Base-by-base conservation (phyloP, 2,329 filamentous ascomycete species). In the Oidium heveae region DNA sequence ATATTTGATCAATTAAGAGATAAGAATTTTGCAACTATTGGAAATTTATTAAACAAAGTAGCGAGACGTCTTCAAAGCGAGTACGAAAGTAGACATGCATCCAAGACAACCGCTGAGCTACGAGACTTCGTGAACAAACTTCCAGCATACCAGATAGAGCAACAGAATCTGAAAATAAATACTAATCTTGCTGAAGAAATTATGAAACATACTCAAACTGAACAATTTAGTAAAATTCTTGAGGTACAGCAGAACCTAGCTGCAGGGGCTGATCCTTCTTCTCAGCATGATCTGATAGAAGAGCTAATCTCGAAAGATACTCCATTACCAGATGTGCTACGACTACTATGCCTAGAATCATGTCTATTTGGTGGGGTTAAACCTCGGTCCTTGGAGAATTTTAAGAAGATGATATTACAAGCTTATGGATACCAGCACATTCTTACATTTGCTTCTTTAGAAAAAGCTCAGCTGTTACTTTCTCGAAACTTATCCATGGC, bases 231-330 rank as follows among this genome's bases (percentile, higher is more conserved):
- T 59, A 83, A 85, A 57, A 72, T 87, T 41, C 73, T 98, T 1
- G 91, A 96, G 69, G 84, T 96, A 4, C 91, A 98, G 65, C 91
- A 98, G 65, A 95, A 94, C 64, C 76, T 96, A 47, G 88, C 87
- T 24, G 88, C 88, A 0, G 89, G 89, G 34, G 80, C 85, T 10
- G 91, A 96, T 65, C 84, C 89, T 7, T 84, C 80, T 13, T 84
- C 84, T 24, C 87, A 96, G 64, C 86, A 94, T 62, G 86, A 94
- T 53, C 79, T 79, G 2, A 88, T 98, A 53, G 88, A 93, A 66
- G 91, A 98, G 66, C 74, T 98, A n/a, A 93, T 98, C 60, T 82
- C 87, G 13, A 82, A 88, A 57, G 83, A 88, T 61, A 79, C 84
- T 0, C 83, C 89, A 0, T 68, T 98, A 2, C 72, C 79, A n/a